These are phyloP conservation scores for Cubamyces lactineus DNA, from an alignment of 768 basidiomycete species.

Conservation along the genomic window DNA sequence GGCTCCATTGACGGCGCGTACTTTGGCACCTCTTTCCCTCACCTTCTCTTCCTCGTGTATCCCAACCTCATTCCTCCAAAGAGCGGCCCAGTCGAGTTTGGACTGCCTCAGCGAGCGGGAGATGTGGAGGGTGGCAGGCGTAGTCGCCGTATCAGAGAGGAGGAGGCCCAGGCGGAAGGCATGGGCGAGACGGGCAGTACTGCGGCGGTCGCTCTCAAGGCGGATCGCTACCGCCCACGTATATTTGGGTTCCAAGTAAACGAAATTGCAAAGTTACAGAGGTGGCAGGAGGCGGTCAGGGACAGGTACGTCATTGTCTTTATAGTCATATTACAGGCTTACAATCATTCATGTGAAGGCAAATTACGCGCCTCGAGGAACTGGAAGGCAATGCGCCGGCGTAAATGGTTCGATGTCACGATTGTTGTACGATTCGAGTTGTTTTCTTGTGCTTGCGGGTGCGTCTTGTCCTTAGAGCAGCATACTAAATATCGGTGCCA, in stretches of 20 bases:
- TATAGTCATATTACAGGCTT: not conserved
- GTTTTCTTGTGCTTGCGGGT: not conserved
- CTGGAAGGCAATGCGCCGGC: constrained; percentile 33
- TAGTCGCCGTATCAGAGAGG: constrained; percentile 47
- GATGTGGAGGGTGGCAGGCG: constrained; percentile 37
- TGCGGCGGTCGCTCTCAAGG: constrained; percentile 81
- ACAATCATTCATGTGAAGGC: constrained; percentile 32
- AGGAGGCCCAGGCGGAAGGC: constrained; percentile 52
- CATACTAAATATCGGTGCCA: not conserved
- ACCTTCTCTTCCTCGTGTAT: constrained; percentile 96
- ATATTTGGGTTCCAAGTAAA: constrained; percentile 98
- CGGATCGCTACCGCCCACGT: constrained; percentile 88
- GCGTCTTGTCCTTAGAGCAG: not conserved
- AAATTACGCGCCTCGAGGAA: constrained; percentile 46
- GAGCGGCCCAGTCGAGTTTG: constrained; percentile 51
- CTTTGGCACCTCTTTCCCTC: constrained; percentile 98
- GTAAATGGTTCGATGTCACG: too few species aligned
- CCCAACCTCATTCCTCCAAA: constrained; percentile 91
- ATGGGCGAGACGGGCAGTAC: constrained; percentile 76
- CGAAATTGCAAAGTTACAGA: constrained; percentile 88
- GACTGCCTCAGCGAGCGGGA: constrained; percentile 31
- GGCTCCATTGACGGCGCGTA: constrained; percentile 98
- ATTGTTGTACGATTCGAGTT: constrained; percentile 12
- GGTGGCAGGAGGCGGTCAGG: constrained; percentile 94
- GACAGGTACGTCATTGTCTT: constrained; percentile 62